Base-by-base conservation (phyloP, 352 stramenopile species). In the Phytopythium sindhum region DNA sequence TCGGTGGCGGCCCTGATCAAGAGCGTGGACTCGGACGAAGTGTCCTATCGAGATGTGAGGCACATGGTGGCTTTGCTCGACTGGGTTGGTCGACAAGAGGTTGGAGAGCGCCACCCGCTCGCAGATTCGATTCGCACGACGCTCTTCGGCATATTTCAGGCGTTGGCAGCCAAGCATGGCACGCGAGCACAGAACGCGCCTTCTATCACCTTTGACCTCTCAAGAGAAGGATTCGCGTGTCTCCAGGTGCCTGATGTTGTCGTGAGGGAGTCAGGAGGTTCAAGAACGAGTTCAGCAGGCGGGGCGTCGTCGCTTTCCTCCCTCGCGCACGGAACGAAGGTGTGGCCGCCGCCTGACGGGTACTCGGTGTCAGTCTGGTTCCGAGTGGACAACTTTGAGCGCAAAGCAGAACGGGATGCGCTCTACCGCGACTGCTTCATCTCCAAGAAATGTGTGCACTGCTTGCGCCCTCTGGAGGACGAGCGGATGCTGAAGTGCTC, bases 281-380 rank as follows among this genome's bases (percentile, higher is more conserved):
- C 61, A 10, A 33, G 24, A 7, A 42, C 24, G 14, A 50, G 21
- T 42, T 64, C 74, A 11, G 42, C 62, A 45, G 53, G 61, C n/a
- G 37, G 63, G 29, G 45, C 73, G 1, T 47, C 74, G 39, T 66
- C 74, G 35, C 48, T 80, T 14, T 66, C 79, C 41, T 69, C 57
- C 12, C 69, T 80, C 50, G 66, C 63, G 1, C 71, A 87, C n/a
- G 72, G 61, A 24, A 48, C 71, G 0, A 91, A 89, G 47, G 50
- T 77, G 35, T 91, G 82, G 82, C 82, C 82, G 11, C 82, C 82
- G 47, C 50, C 73, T 5, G 82, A 91, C 55, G 82, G 82, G 14
- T 91, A 91, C 56, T 75, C 82, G 2, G 71, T 84, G 19, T 78
- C 85, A 63, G 48, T 84, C 24, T 91, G 82, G 82, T 83, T 91